Base-by-base conservation (phyloP, 371 early-diverging fungal genomes). In the Nosema muscidifuracis region DNA sequence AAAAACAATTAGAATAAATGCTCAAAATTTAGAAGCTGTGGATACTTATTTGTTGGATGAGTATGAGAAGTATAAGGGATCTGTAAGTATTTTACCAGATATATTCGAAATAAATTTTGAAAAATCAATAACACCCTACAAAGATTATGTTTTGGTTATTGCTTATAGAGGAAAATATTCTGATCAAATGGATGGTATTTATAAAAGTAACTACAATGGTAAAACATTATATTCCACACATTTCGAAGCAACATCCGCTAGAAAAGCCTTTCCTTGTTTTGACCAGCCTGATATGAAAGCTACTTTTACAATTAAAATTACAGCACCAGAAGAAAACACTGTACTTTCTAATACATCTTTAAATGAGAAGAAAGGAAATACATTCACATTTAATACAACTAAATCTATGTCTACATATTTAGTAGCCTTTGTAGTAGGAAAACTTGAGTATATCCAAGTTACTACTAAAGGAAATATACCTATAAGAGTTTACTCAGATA, bases 351-450 rank as follows among this genome's bases (percentile, higher is more conserved):
- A 95, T 77, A 91, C 90, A 89, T 77, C 85, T 40, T 79, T 72
- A 86, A 81, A 88, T 86, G 83, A 85, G 85, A 69, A 87, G 89
- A 38, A 84, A 50, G 47, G 58, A 76, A 30, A 67, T 67, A 40
- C 53, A 15, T 16, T 26, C 20, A 65, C 40, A 22, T 94, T 90
- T 83, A 86, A 87, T 36, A 83, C 83, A 42, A 91, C 94, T 0
- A 92, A 92, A 1, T 82, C 87, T 69, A 93, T 94, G 93, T 87
- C 88, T 43, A 91, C 93, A 1, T 93, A 93, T 82, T 82, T 94
- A 9, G 71, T 94, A 26, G 94, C 95, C 2, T 89, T 89, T 77
- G 87, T 88, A 31, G 88, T 91, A 3, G 94, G 93, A 6, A 89
- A 92, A 38, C 86, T 94, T 55, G 92, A 90, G 20, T 91, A 86